Conservation (phyloP, 192 early-diverging fungal genomes). For the Backusella tarrabulga region DNA sequence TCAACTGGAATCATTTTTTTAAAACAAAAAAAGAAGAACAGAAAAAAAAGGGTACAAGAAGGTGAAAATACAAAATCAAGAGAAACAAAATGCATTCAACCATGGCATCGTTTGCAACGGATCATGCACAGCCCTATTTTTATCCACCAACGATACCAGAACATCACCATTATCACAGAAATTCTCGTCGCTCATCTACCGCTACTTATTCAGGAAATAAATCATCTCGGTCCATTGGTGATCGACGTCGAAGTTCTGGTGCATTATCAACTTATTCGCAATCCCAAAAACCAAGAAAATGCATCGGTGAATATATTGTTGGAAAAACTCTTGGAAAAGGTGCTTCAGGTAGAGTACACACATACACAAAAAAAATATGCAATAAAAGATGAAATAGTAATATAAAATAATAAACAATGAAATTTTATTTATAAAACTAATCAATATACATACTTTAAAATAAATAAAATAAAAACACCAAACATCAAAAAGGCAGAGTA, state of each 20-base stretch:
- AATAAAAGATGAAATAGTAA: not conserved
- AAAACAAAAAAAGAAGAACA: not conserved
- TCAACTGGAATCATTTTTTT: not conserved
- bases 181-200: constrained; percentile 17
- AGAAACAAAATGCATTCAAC: constrained; percentile 16
- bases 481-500: constrained; percentile 39
- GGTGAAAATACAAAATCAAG: not conserved
- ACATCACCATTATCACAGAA: not conserved
- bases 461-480: not conserved
- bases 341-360: constrained; percentile 43
- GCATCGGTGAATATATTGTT: constrained; percentile 46
- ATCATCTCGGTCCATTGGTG: constrained; percentile 20
- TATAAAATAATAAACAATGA: not conserved
- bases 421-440: not conserved
- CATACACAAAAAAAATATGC: not conserved
- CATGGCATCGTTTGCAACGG: constrained; percentile 6
- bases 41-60: not conserved
- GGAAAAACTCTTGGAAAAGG: constrained; percentile 54
- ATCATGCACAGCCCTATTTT: constrained; percentile 8
- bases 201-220: constrained; percentile 11
- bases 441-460: not conserved
- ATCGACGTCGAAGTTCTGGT: constrained; percentile 24
- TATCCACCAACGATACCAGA: constrained; percentile 10
- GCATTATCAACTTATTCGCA: constrained; percentile 23
- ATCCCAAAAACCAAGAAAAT: constrained; percentile 33